Conservation (phyloP, 352 stramenopile genomes). For the Phytophthora melonis region DNA sequence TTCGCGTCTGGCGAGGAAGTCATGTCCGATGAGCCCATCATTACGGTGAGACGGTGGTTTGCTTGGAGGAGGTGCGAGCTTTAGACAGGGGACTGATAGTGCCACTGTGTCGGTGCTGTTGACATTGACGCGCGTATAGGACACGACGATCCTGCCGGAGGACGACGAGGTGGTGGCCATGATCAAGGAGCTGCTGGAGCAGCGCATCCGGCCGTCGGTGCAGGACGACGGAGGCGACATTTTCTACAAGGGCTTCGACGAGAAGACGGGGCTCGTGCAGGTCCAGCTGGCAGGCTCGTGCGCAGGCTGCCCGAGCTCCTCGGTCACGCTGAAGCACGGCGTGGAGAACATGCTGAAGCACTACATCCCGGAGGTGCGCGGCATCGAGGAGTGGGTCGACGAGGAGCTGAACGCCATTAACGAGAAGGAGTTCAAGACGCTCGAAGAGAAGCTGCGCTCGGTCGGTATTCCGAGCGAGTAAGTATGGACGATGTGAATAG, state of each 20-base stretch:
- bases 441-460: conserved; percentile 85
- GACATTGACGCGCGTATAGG: conserved; percentile 39
- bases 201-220: conserved; percentile 98
- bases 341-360: conserved; percentile 99
- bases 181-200: conserved; percentile 99
- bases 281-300: conserved; percentile 96
- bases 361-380: conserved; percentile 99
- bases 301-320: conserved; percentile 97
- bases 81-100: not conserved
- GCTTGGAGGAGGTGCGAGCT: not conserved
- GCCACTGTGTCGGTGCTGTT: not conserved
- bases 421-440: conserved; percentile 83
- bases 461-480: conserved; percentile 85
- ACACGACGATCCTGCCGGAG: conserved; percentile 95
- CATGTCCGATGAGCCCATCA: conserved; percentile 88
- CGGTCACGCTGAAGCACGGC: conserved; percentile 98
- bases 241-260: conserved; percentile 97
- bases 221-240: conserved; percentile 99
- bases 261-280: conserved; percentile 92
- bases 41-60: conserved; percentile 58
- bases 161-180: conserved; percentile 99
- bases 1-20: conserved; percentile 92
- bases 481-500: conserved; percentile 22
- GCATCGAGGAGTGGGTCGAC: conserved; percentile 84
- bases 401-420: conserved; percentile 82